Evolutionary conservation across 1,284 basidiomycete genomes (phyloP), one percentile per base, ranked within the genome.

Genomic region (Rhodotorula sp.): DNA sequence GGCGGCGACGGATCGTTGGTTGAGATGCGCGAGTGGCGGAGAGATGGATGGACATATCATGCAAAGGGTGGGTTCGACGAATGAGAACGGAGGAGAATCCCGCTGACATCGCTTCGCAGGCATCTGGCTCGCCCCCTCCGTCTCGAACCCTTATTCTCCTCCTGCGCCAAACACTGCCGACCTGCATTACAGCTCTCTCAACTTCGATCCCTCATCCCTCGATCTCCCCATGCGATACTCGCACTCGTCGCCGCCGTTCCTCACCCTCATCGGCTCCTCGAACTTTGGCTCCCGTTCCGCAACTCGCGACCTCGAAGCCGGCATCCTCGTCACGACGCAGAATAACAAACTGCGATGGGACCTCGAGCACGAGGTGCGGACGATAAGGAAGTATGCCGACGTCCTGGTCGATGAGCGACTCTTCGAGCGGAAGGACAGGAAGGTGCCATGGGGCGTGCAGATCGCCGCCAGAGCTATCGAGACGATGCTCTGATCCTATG

Each of bases 41-140:
- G 86, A 72, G 81, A 85, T n/a, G 92, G 89, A 0, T 99, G 96
- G 96, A 99, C 95, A 0, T 99, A 99, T 81, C 95, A 99, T 78
- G 91, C 94, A 44, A 99, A 98, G 85, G 95, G 94, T 92, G 73
- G 63, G 76, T 77, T 64, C 55, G 1, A 24, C 20, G n/a, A 22
- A 24, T 40, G n/a, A 31, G 57, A n/a, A 24, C 28, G 10, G 44
- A 26, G 11, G 34, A 10, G 34, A 34, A 5, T 6, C 34, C 30
- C 51, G n/a, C 24, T 16, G 22, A 13, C 57, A 37, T 44, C n/a
- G 15, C 34, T 44, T 44, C 2, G 37, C 73, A 94, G 92, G 92
- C 51, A 87, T 94, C 55, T 94, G 92, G 92, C 79, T 93, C n/a
- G 88, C 90, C 2, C 86, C 76, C 3, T 54, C 67, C 16, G 34